phyloP scores from a whole-genome alignment of 805 yeast genomes.

The Candida dendrica region DNA sequence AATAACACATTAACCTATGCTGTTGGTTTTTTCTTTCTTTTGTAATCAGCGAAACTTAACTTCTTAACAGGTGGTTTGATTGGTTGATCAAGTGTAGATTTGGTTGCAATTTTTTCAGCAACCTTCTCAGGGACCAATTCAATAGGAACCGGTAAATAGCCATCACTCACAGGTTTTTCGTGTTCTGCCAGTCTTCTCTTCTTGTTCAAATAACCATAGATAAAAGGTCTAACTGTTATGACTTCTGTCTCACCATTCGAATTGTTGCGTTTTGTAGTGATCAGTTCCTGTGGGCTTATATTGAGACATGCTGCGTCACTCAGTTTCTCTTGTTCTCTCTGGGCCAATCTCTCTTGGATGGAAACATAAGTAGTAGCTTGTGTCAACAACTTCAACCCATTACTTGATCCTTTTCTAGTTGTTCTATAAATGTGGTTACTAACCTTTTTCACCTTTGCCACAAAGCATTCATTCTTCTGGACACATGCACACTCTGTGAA shows the following conservation, averaged over 20 bases:
- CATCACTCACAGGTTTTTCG: slow-evolving; percentile 7
- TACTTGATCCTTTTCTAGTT: slow-evolving; percentile 24
- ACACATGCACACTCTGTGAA: slow-evolving; percentile 59
- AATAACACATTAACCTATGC: not conserved
- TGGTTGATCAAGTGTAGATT: slow-evolving; percentile 1
- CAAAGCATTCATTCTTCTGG: slow-evolving; percentile 43
- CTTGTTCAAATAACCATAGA: slow-evolving; percentile 12
- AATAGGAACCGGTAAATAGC: slow-evolving; percentile 22
- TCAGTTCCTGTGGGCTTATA: slow-evolving; percentile 3
- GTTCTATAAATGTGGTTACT: slow-evolving; percentile 54
- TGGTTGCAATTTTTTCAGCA: not conserved
- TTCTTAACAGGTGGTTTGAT: slow-evolving; percentile 38
- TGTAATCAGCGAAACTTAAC: slow-evolving; percentile 69
- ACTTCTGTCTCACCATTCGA: slow-evolving; percentile 6
- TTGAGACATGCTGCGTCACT: slow-evolving; percentile 7
- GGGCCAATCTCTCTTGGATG: slow-evolving; percentile 23
- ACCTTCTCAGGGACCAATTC: slow-evolving; percentile 6
- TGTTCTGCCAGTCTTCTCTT: slow-evolving; percentile 7
- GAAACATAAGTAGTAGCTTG: slow-evolving; percentile 24
- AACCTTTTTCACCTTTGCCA: slow-evolving; percentile 55
- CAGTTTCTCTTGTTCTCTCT: slow-evolving; percentile 16
- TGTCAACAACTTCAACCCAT: slow-evolving; percentile 24
- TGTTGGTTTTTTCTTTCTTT: slow-evolving; percentile 38
- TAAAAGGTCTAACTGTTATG: slow-evolving; percentile 12
- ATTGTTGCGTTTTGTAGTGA: slow-evolving; percentile 4